These are phyloP conservation scores for Ogataea pignaliae DNA, from an alignment of 805 yeast genomes.

Conservation along the genomic window DNA sequence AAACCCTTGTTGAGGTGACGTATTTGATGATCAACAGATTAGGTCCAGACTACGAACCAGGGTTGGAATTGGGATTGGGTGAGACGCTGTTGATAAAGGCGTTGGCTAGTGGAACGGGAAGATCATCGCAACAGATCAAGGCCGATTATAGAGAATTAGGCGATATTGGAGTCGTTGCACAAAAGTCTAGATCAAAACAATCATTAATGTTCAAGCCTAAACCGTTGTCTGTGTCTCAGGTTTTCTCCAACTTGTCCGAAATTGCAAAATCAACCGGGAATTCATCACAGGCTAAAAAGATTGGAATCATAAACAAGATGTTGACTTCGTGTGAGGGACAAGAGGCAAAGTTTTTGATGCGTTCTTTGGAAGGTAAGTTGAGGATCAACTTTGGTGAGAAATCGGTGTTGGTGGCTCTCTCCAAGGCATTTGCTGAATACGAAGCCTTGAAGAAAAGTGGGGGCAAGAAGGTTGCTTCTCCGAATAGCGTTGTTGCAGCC, in stretches of 20 bases:
- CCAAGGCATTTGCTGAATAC: constrained; percentile 71
- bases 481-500: constrained; percentile 52
- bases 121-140: constrained; percentile 65
- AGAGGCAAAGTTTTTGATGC: constrained; percentile 86
- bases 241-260: constrained; percentile 66
- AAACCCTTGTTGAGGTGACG: constrained; percentile 60
- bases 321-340: constrained; percentile 78
- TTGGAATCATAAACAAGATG: constrained; percentile 75
- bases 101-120: constrained; percentile 84
- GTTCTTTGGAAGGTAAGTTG: constrained; percentile 89
- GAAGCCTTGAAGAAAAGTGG: constrained; percentile 39
- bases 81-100: constrained; percentile 87
- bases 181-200: constrained; percentile 76
- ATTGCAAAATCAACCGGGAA: constrained; percentile 79
- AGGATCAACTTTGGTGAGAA: constrained; percentile 94
- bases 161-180: constrained; percentile 88
- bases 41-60: constrained; percentile 92
- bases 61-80: constrained; percentile 89
- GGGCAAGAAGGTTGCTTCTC: constrained; percentile 25
- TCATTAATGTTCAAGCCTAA: constrained; percentile 92
- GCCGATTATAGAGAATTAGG: constrained; percentile 75
- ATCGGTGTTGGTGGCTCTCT: constrained; percentile 76
- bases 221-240: constrained; percentile 67
- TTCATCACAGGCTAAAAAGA: constrained; percentile 76
- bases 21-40: constrained; percentile 83